Base-by-base conservation (phyloP, 257 asterid species). In the Marsdenia floribunda region DNA sequence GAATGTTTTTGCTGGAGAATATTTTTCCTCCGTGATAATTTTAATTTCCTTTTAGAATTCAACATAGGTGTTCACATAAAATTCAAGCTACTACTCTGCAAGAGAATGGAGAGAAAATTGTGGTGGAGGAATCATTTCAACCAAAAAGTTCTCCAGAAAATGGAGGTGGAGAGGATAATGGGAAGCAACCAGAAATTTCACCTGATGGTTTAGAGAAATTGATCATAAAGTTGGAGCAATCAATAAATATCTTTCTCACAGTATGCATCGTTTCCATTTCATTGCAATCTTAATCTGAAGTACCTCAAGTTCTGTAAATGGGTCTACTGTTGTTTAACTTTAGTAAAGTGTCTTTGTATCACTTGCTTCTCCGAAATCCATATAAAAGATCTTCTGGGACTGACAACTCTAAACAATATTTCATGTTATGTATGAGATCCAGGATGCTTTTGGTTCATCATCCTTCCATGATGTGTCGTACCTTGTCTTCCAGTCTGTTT, bases 241-340 rank as follows among this genome's bases (percentile, higher is more conserved):
- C 98, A n/a, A 68, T 90, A 60, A 95, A 95, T 85, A 83, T 92
- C 64, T 78, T 92, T 60, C 96, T 95, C 70, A 95, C 97, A 74
- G 98, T 90, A 88, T 13, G 78, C 58, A 75, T 60, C 49, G 35
- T 73, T 68, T 63, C 29, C 57, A 18, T 78, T 4, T 19, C 73
- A 9, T 49, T 13, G 16, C 35, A 22, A 21, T 37, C 24, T 24
- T 42, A 58, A 26, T 19, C 33, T 70, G 58, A 37, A 70, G 63
- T 71, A 49, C n/a, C 53, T 71, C 22, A 21, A 18, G 33, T 22
- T 0, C 50, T 9, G 50, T 63, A 6, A 6, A 50, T 15, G n/a
- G 70, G 50, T 57, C n/a, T 53, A 33, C 13, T 3, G 22, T 14
- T 22, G 6, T 58, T 53, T 15, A 52, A 19, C 38, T 67, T 29